Base-by-base conservation (phyloP, 2,329 filamentous ascomycete genomes). In the Stenocarpella maydis region DNA sequence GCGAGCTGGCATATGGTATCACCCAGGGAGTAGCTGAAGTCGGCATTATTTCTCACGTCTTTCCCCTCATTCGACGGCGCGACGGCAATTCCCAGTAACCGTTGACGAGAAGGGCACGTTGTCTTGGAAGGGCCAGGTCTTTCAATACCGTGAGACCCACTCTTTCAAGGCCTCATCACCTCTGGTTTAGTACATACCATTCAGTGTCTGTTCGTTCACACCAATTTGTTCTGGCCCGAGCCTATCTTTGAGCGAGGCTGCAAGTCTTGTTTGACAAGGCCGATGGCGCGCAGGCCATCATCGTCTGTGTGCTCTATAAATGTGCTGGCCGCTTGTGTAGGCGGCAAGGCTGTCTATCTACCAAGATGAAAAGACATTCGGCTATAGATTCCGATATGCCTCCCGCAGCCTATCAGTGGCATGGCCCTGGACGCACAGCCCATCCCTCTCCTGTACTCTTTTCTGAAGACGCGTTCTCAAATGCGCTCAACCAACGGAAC, bases 141-240 rank as follows among this genome's bases (percentile, higher is more conserved):
- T 37, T 41, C 28, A 49, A 28, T 49, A 43, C 43, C 41, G 28
- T 63, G 58, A 63, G 58, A 63, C 58, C 47, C 28, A 45, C 55
- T 19, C 41, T 34, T 47, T 47, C 41, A 47, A 47, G 21, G 26
- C n/a, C n/a, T 49, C 19, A 63, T 49, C 28, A 63, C 58, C 43
- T 41, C 58, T 43, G 28, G 43, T 37, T 61, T 47, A 41, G 41
- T 34, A 47, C 55, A 47, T 31, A 28, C 41, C 26, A 21, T 10
- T 17, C 43, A 49, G 26, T 52, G 50, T 31, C 39, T 37, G 64
- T 34, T 43, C 31, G 64, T 47, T 26, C 26, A 43, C 37, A 55
- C 31, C 50, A 54, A 24, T 34, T 26, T 41, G 50, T 14, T 19
- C 21, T 39, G 7, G 60, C 3, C 5, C 19, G 28, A 24, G 31